A percentile compares a stretch with the other conserved stretches of the same genome.
phyloP scores from a whole-genome alignment of 163 green algal species.

The Chlorella variabilis region DNA sequence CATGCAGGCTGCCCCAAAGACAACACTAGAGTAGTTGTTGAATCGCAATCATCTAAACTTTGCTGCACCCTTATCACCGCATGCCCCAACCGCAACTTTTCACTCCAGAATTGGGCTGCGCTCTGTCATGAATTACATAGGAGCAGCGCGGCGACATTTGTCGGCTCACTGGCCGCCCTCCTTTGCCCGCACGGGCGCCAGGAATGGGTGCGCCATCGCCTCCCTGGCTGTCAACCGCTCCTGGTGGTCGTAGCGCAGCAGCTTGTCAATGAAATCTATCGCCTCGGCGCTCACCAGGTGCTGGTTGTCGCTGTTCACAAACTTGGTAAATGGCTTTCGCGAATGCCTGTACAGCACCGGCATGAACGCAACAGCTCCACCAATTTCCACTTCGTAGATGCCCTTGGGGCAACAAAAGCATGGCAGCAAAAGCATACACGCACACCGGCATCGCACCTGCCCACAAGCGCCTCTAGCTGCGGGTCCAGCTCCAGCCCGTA shows the following conservation, averaged over 20 bases:
- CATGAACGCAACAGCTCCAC: neutral
- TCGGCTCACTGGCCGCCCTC: neutral
- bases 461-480: constrained; percentile 76
- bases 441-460: neutral
- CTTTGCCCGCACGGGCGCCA: constrained; percentile 56
- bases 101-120: too few species aligned
- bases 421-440: neutral
- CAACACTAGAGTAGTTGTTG: too few species aligned
- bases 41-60: too few species aligned
- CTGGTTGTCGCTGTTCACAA: constrained; percentile 93
- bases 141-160: too few species aligned
- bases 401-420: neutral
- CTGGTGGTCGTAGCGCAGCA: constrained; percentile 96
- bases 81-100: too few species aligned
- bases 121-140: too few species aligned
- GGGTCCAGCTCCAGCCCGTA: constrained; percentile 97
- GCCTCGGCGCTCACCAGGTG: constrained; percentile 93
- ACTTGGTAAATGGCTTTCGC: constrained; percentile 95
- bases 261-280: constrained; percentile 96
- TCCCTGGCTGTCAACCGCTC: constrained; percentile 92
- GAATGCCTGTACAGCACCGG: constrained; percentile 64
- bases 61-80: too few species aligned
- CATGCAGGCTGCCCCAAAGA: too few species aligned
- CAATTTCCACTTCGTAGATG: neutral
- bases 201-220: constrained; percentile 94